These are phyloP conservation scores for Penicillium freii DNA, from an alignment of 2,329 filamentous ascomycete genomes.

Conservation along the genomic window DNA sequence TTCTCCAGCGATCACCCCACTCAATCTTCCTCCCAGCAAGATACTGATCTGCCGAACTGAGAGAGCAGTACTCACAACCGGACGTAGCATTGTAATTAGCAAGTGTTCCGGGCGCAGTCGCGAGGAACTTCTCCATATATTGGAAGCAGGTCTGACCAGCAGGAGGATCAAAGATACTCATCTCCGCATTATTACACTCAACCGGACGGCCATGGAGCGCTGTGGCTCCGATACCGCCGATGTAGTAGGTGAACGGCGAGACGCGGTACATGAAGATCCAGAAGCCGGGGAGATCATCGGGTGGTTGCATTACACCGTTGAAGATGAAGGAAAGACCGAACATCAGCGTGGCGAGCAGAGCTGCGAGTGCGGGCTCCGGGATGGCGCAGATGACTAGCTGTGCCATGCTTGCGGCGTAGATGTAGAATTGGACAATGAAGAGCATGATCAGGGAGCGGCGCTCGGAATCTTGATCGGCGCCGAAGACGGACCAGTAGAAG, in stretches of 20 bases:
- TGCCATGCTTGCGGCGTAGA: slow-evolving; percentile 20
- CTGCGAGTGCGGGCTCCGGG: slow-evolving; percentile 14
- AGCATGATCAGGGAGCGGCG: slow-evolving; percentile 18
- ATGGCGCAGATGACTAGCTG: slow-evolving; percentile 14
- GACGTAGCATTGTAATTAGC: slow-evolving; percentile 47
- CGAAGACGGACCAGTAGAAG: slow-evolving; percentile 25
- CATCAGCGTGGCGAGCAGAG: slow-evolving; percentile 19
- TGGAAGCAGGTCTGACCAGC: slow-evolving; percentile 55
- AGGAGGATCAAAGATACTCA: slow-evolving; percentile 62
- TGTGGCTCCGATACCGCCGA: slow-evolving; percentile 63
- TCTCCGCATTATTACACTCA: slow-evolving; percentile 66
- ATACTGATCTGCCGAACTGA: slow-evolving; percentile 38
- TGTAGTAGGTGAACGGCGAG: slow-evolving; percentile 53
- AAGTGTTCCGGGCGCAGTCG: slow-evolving; percentile 52
- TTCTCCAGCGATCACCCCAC: slow-evolving; percentile 62
- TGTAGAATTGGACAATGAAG: slow-evolving; percentile 24
- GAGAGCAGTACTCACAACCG: slow-evolving; percentile 51
- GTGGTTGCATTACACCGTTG: slow-evolving; percentile 61
- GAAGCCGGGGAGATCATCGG: slow-evolving; percentile 62
- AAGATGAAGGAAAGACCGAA: slow-evolving; percentile 20
- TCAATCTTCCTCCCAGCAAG: slow-evolving; percentile 45
- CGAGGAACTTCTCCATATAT: slow-evolving; percentile 57
- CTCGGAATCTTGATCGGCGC: slow-evolving; percentile 12
- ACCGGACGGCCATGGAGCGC: slow-evolving; percentile 66
- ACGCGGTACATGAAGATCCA: slow-evolving; percentile 62